Conservation (phyloP, 768 basidiomycete genomes). For the Boletellus ananiceps region DNA sequence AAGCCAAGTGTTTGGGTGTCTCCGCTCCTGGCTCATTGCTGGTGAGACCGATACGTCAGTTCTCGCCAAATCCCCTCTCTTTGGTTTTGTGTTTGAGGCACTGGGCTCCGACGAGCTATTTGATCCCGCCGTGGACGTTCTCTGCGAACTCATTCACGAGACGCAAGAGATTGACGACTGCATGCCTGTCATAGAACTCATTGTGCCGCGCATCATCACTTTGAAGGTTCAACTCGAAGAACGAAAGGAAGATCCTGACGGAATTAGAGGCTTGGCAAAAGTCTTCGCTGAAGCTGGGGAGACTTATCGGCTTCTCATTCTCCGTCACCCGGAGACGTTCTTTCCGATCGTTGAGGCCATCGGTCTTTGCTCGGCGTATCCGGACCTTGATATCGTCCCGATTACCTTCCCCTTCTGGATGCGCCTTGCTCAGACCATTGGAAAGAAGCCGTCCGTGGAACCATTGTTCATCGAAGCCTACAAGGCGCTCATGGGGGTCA, state of each 20-base stretch:
- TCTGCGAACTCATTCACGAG: constrained; percentile 95
- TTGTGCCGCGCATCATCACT: constrained; percentile 82
- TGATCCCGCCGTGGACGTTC: constrained; percentile 85
- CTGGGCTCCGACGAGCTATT: constrained; percentile 83
- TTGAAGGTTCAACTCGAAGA: constrained; percentile 59
- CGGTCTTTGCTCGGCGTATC: constrained; percentile 86
- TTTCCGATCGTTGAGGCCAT: constrained; percentile 95
- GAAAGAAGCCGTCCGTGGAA: constrained; percentile 66
- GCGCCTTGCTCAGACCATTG: constrained; percentile 86
- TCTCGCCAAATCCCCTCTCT: constrained; percentile 73
- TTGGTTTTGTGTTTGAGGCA: constrained; percentile 79
- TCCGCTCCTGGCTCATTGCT: constrained; percentile 83
- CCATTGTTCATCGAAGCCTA: constrained; percentile 83
- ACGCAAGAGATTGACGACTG: constrained; percentile 97
- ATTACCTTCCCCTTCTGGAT: constrained; percentile 99
- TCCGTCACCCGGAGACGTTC: constrained; percentile 88
- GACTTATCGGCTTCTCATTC: constrained; percentile 83
- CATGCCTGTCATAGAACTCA: constrained; percentile 79
- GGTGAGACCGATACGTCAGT: constrained; percentile 70
- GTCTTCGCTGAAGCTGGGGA: constrained; percentile 98
- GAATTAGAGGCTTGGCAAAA: constrained; percentile 83
- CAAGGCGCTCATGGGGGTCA: constrained; percentile 74
- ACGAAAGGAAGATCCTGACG: constrained; percentile 75
- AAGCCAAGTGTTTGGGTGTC: constrained; percentile 74
- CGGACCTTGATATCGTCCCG: constrained; percentile 91